Base-by-base conservation (phyloP, 805 yeast species). In the Isabelozyma gotoi region DNA sequence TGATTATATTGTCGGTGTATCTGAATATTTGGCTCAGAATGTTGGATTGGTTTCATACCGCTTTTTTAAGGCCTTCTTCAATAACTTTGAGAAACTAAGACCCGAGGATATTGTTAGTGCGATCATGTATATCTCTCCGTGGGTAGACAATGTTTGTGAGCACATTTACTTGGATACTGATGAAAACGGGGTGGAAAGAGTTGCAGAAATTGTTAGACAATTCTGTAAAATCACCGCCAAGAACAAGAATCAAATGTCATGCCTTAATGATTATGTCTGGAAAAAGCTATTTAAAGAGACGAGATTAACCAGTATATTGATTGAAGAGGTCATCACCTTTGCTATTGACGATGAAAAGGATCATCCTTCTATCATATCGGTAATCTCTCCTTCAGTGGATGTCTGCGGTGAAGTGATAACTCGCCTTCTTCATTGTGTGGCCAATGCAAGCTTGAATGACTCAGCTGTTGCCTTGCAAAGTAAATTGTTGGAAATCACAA, bases 291-390 rank as follows among this genome's bases (percentile, higher is more conserved):
- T 85, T 17, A 55, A 76, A 2, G 90, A 86, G 42, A 82, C 82
- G 36, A 68, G 80, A 32, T 62, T 88, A 10, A 75, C 78, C 3
- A 70, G 76, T 2, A 62, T 80, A 3, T 67, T 88, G 18, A 74
- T 88, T 8, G 90, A 86, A 48, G 96, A 88, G 54, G 78, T 86
- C 17, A 78, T 88, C 5, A 78, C 82, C 2, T 84, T 82, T 48
- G 84, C 90, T 1, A 76, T 87, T 50, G 94, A 86, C 50, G 80
- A 84, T 55, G 85, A 84, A 50, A 82, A 88, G n/a, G 82, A 76
- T 38, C 86, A 88, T 88, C 73, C 75, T 15, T 78, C 76, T 38
- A 75, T 82, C 5, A 74, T 84, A 2, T 74, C 84, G 0, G 72
- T 85, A n/a, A 67, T 88, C 49, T 76, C 84, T 0, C 90, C 96